Evolutionary conservation across 352 stramenopile species (phyloP), one percentile per base, ranked within the genome.

Genomic region (Globisporangium polare): DNA sequence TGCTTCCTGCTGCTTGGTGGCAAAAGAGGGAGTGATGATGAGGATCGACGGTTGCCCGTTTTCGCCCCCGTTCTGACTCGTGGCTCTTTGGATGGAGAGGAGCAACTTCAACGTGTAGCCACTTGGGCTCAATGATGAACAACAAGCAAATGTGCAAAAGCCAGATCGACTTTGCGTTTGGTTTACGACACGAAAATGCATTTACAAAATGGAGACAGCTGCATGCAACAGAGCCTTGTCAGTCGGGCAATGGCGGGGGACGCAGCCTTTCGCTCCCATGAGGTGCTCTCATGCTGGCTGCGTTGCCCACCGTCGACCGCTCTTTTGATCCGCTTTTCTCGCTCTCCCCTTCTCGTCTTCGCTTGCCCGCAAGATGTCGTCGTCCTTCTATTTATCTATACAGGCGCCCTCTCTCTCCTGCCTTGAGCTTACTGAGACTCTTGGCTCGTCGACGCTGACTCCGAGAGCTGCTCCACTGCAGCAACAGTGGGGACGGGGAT

Each of bases 391-490:
- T 43, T 15, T 55, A 31, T 56, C 4, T 27, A 29, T 43, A 29
- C 31, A 43, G 2, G 29, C 50, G 18, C 29, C 29, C 24, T 54
- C 26, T 43, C 9, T 56, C 17, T 29, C 12, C 17, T 27, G 27
- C 39, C 8, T 55, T 15, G 37, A n/a, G 41, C 17, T 43, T 56
- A 56, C 5, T 12, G 6, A 13, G n/a, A 20, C 50, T 56, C 29
- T 43, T 43, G 50, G 31, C 50, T 56, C n/a, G 10, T 42, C n/a
- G n/a, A 56, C 50, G 35, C 27, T 27, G 20, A 22, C 27, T 55
- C 27, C 39, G 39, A 45, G 15, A 45, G 6, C 39, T 45, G 39
- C 2, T 45, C 39, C 47, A 5, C 24, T 12, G 29, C 18, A 26
- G 20, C 47, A 46, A 18, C 37, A 18, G 10, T 22, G 7, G 41